Percentiles rank a stretch among this genome's conserved stretches.
Evolutionary conservation across 2,329 filamentous ascomycete genomes (phyloP).

Genomic region (Metarhizium brunneum): DNA sequence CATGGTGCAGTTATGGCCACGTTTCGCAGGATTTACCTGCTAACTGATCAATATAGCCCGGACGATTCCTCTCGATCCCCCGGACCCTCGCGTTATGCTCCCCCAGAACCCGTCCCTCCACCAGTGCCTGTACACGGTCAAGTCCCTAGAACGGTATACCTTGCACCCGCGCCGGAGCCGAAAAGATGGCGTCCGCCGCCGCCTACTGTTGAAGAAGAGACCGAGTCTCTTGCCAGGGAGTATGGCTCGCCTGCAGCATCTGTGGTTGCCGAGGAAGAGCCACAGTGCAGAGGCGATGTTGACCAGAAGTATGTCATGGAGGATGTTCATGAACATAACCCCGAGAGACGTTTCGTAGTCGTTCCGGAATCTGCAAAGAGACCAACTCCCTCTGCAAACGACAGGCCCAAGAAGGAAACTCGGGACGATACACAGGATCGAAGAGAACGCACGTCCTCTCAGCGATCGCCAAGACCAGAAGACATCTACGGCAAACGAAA

Average conservation of each 20-base stretch:
- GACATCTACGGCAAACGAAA: neutral
- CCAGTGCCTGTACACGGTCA: slow-evolving; percentile 7
- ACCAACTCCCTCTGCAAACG: neutral
- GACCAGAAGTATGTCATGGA: slow-evolving; percentile 62
- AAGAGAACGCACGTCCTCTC: neutral
- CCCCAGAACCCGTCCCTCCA: slow-evolving; percentile 11
- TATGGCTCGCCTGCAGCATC: slow-evolving; percentile 27
- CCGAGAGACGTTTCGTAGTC: slow-evolving; percentile 58
- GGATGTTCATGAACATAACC: slow-evolving; percentile 49
- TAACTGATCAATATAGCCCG: neutral
- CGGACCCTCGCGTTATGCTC: slow-evolving; percentile 4
- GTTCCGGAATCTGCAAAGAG: slow-evolving; percentile 27
- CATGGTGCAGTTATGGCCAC: neutral
- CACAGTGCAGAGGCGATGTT: slow-evolving; percentile 50
- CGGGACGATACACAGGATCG: neutral
- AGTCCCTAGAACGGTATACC: slow-evolving; percentile 6
- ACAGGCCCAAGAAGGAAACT: neutral
- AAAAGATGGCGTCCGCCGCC: slow-evolving; percentile 42
- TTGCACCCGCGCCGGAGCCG: slow-evolving; percentile 5
- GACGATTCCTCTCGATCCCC: slow-evolving; percentile 11
- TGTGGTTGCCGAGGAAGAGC: slow-evolving; percentile 38
- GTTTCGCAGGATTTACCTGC: neutral
- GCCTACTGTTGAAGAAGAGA: slow-evolving; percentile 63
- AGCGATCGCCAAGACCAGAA: neutral
- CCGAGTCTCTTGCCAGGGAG: slow-evolving; percentile 52